phyloP scores from a whole-genome alignment of 2,329 filamentous ascomycete species.

The Zasmidium cellare region DNA sequence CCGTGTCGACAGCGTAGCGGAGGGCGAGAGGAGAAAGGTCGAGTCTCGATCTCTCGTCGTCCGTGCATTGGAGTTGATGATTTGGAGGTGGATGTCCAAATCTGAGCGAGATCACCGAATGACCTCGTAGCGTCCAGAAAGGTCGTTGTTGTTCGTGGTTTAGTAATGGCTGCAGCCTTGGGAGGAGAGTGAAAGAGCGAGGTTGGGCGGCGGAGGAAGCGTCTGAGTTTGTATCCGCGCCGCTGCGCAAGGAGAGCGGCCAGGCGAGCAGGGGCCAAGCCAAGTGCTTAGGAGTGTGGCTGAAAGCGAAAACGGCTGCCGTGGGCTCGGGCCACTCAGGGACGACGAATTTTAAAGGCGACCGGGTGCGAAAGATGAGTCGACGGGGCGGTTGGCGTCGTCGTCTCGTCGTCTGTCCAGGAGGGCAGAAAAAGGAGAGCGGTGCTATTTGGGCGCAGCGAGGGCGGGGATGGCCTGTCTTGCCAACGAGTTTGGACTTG shows the following conservation, averaged over 20 bases:
- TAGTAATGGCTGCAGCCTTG: conserved; percentile 10
- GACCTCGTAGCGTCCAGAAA: conserved; percentile 16
- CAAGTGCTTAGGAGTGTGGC: background rate
- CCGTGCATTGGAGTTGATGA: conserved; percentile 30
- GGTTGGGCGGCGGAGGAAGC: background rate
- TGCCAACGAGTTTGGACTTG: background rate
- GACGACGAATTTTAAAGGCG: background rate
- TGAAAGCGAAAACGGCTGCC: background rate
- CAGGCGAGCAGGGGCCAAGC: background rate
- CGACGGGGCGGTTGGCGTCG: background rate
- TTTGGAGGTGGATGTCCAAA: conserved; percentile 7
- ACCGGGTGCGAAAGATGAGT: background rate
- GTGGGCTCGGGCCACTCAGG: background rate
- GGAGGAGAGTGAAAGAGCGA: background rate
- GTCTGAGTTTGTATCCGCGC: background rate
- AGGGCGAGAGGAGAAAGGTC: conserved; percentile 31
- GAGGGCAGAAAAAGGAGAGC: background rate
- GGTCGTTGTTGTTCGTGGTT: background rate
- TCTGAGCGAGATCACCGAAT: conserved; percentile 17
- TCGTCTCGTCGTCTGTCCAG: background rate
- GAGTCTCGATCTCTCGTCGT: conserved; percentile 24
- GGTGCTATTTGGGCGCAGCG: background rate
- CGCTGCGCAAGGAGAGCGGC: background rate
- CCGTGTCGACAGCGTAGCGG: conserved; percentile 31
- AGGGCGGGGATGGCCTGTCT: background rate